Evolutionary conservation across 805 yeast species (phyloP).

Genomic region (Saccharomycopsis schoenii): DNA sequence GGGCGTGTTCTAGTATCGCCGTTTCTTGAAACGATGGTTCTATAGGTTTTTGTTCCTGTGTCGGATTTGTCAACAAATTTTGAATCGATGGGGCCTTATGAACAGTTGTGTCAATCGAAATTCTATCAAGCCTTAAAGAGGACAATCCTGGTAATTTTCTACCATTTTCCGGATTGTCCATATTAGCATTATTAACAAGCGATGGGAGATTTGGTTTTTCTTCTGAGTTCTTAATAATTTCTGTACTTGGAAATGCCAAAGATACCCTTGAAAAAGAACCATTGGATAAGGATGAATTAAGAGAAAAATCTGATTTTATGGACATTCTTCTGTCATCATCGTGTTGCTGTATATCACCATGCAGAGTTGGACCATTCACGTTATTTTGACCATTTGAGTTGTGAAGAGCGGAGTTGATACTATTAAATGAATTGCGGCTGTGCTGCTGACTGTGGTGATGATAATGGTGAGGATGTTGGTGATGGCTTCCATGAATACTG

Average conservation of each 20-base stretch:
- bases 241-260: conserved; percentile 4
- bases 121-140: background rate
- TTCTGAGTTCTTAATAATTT: background rate
- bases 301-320: conserved; percentile 8
- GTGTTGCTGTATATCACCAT: background rate
- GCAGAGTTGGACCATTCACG: background rate
- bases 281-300: conserved; percentile 9
- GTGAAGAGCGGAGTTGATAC: conserved; percentile 4
- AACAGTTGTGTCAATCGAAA: background rate
- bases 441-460: background rate
- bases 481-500: background rate
- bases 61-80: background rate
- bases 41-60: background rate
- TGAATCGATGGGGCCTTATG: background rate
- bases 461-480: background rate
- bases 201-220: background rate
- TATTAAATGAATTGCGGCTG: conserved; percentile 4
- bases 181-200: background rate
- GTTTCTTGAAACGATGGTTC: too few species aligned
- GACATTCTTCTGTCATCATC: conserved; percentile 16
- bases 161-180: background rate
- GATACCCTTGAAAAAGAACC: background rate
- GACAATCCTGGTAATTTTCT: background rate
- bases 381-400: conserved; percentile 5
- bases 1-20: too few species aligned